phyloP scores from a whole-genome alignment of 2,329 filamentous ascomycete genomes.

The Hypoxylon rubiginosum region DNA sequence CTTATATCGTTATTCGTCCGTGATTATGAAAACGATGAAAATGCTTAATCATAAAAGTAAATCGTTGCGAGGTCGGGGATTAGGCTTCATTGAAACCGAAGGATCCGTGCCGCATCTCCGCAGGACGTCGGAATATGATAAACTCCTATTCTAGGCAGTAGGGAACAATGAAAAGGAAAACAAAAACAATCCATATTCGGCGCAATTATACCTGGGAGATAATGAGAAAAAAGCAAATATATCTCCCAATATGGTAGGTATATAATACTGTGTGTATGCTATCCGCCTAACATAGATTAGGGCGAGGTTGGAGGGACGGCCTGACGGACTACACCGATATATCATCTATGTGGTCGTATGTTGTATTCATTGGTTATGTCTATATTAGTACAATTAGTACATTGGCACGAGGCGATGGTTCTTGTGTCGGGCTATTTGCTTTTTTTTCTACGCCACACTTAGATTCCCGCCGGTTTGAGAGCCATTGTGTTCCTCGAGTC shows the following conservation, averaged over 20 bases:
- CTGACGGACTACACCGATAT: constrained; percentile 31
- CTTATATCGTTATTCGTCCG: neutral
- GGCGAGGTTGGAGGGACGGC: constrained; percentile 18
- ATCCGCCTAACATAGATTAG: constrained; percentile 22
- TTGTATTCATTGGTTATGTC: constrained; percentile 14
- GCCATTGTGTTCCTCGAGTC: neutral
- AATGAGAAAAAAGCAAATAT: constrained; percentile 25
- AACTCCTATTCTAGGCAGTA: neutral
- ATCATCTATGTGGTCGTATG: constrained; percentile 8
- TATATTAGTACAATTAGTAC: constrained; percentile 14
- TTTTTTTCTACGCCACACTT: constrained; percentile 11
- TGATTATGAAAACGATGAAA: constrained; percentile 10
- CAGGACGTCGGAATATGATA: neutral
- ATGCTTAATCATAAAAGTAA: constrained; percentile 14
- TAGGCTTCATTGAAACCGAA: constrained; percentile 15
- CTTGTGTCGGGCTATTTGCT: constrained; percentile 14
- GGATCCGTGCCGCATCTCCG: constrained; percentile 21
- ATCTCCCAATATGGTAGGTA: constrained; percentile 27
- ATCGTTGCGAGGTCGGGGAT: constrained; percentile 3
- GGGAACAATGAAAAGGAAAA: neutral
- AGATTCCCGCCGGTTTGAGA: neutral
- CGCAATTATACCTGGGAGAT: neutral
- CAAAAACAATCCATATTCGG: constrained; percentile 8
- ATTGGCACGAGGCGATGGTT: neutral
- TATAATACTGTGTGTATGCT: constrained; percentile 31